Percentiles rank a stretch among this genome's conserved stretches.
These are phyloP conservation scores for Orbilia oligospora DNA, from an alignment of 2,329 filamentous ascomycete species.

Conservation along the genomic window DNA sequence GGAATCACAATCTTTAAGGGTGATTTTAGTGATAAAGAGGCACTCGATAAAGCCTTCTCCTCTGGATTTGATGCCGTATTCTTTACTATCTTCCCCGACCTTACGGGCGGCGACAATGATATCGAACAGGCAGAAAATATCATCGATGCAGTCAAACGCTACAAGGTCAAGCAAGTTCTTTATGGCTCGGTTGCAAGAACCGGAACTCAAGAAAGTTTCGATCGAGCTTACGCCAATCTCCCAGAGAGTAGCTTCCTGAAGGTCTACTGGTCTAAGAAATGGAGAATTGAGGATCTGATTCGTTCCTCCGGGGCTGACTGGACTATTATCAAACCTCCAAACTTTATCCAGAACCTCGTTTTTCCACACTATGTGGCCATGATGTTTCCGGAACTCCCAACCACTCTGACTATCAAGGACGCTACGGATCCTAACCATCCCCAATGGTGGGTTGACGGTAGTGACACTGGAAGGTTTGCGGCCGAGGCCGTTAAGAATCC, in stretches of 20 bases:
- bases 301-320: conserved; percentile 29
- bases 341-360: conserved; percentile 48
- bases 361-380: conserved; percentile 40
- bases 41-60: conserved; percentile 32
- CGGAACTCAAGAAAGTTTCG: conserved; percentile 47
- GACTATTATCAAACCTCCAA: conserved; percentile 52
- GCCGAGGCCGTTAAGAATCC: conserved; percentile 34
- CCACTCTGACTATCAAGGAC: conserved; percentile 24
- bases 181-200: conserved; percentile 45
- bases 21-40: conserved; percentile 42
- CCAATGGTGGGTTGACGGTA: conserved; percentile 45
- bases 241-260: conserved; percentile 23
- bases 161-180: conserved; percentile 44
- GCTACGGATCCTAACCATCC: conserved; percentile 19
- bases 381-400: conserved; percentile 47
- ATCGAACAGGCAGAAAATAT: conserved; percentile 50
- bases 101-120: conserved; percentile 30
- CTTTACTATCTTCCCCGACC: conserved; percentile 52
- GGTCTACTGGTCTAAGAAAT: conserved; percentile 50
- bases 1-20: conserved; percentile 47
- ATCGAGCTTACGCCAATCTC: conserved; percentile 28
- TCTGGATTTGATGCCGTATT: conserved; percentile 34
- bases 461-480: conserved; percentile 50
- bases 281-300: conserved; percentile 40
- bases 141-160: conserved; percentile 33